Evolutionary conservation across 176 grass and related monocot genomes (phyloP).

Genomic region (Eremochloa ophiuroides): DNA sequence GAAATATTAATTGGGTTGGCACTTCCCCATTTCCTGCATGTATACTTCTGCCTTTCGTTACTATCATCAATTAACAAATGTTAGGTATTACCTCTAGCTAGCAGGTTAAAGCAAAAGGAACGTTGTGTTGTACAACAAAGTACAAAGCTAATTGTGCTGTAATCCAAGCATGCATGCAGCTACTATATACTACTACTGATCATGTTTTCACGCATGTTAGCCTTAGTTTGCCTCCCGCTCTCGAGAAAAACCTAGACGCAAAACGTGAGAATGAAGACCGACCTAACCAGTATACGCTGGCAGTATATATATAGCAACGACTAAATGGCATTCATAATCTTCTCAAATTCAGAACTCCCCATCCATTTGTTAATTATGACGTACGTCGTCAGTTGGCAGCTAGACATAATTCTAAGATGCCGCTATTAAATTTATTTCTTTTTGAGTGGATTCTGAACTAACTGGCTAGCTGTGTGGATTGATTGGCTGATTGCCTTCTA

Average conservation of each 20-base stretch:
- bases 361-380: conserved; percentile 21
- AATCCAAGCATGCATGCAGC: conserved; percentile 17
- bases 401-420: neutral
- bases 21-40: conserved; percentile 5
- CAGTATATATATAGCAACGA: neutral
- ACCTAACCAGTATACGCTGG: neutral
- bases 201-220: neutral
- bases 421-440: neutral
- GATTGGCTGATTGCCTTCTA: conserved; percentile 33
- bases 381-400: neutral
- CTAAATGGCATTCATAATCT: neutral
- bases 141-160: neutral
- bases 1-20: neutral
- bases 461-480: conserved; percentile 20
- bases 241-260: neutral
- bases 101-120: conserved; percentile 1
- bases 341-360: neutral
- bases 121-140: neutral
- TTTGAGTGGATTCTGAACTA: neutral
- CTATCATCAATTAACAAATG: neutral
- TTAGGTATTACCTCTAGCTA: neutral
- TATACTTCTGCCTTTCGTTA: neutral
- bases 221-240: neutral
- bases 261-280: neutral
- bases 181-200: neutral